Base-by-base conservation (phyloP, 345 rosid genomes). In the Bretschneidera sinensis region DNA sequence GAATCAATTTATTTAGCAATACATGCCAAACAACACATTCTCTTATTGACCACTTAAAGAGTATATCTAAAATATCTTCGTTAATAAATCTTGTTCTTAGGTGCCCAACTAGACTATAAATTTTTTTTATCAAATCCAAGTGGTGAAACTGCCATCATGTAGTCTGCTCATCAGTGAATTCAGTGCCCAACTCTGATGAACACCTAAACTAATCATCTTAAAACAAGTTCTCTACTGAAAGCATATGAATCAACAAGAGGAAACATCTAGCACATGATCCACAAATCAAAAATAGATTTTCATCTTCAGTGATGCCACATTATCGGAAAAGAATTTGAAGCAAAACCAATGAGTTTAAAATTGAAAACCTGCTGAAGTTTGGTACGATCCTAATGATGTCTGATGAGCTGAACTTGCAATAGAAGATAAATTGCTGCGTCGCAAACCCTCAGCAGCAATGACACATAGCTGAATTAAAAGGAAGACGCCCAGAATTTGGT, bases 401-500 rank as follows among this genome's bases (percentile, higher is more conserved):
- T 72, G 96, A 64, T 88, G 89, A 74, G 78, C 76, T 58, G 99
- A 82, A 79, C 81, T 86, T 39, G 97, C 72, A 71, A 90, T 85
- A 65, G 99, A 86, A 24, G 95, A 83, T 33, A 94, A 68, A 75
- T 86, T 90, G 81, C 86, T 85, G 57, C 92, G 80, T 18, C 96
- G 84, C 45, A 94, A 74, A 52, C 84, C 84, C 69, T 94, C 97
- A 65, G 95, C 87, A 62, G 96, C 96, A 76, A 90, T 79, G 69
- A 89, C 71, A 70, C 96, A 94, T 56, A 94, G 80, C 76, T 90
- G 99, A 76, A 94, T 78, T 67, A 94, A 75, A 65, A 90, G 96
- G 75, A 94, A 94, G 21, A 90, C 76, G 24, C 99, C 99, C 34
- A 94, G 76, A 65, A 88, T 85, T 71, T 94, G 97, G 76, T 94